Base-by-base conservation (phyloP, 1,139 yeast genomes). In the Saccharomyces hybrid region DNA sequence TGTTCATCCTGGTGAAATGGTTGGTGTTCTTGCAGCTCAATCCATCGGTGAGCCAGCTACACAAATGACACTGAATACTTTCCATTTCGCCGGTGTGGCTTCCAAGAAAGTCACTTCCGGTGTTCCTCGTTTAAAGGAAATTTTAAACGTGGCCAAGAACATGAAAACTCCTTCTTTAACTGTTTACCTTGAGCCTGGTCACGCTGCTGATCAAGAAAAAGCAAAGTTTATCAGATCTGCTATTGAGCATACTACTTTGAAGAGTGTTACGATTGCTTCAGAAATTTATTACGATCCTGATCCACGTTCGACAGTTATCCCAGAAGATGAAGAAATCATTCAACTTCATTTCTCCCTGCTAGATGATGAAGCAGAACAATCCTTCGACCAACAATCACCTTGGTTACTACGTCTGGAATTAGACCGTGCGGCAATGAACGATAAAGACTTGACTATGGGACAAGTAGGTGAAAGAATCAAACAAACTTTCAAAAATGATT, bases 81-180 rank as follows among this genome's bases (percentile, higher is more conserved):
- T 95, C 96, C 99, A 95, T 79, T 95, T 91, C 79, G 99, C 99
- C 31, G 99, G 99, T 87, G 99, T 95, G 59, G 93, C 98, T 46
- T 91, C 98, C 9, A 95, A 93, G 84, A 95, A 95, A 73, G 99
- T 95, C 58, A 95, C 99, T 4, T 83, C 95, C 65, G 99, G 99
- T 82, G 99, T 95, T 70, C 99, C 99, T 62, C 95, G 99, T 80
- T 81, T 95, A 74, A 95, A 95, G 82, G 99, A 95, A 78, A 95
- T 95, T 82, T 82, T 95, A 73, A 93, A 93, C 72, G 99, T 95
- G 62, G 99, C 99, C 19, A 95, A 93, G 77, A 91, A 88, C 66
- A 90, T 93, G 79, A 93, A 91, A 74, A 95, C 99, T n/a, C 99
- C 99, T 19, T 95, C 96, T 11, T 79, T 93, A 73, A 90, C 96